Evolutionary conservation across 2,329 filamentous ascomycete species (phyloP), one percentile per base, ranked within the genome.

Genomic region (Colletotrichum musicola): DNA sequence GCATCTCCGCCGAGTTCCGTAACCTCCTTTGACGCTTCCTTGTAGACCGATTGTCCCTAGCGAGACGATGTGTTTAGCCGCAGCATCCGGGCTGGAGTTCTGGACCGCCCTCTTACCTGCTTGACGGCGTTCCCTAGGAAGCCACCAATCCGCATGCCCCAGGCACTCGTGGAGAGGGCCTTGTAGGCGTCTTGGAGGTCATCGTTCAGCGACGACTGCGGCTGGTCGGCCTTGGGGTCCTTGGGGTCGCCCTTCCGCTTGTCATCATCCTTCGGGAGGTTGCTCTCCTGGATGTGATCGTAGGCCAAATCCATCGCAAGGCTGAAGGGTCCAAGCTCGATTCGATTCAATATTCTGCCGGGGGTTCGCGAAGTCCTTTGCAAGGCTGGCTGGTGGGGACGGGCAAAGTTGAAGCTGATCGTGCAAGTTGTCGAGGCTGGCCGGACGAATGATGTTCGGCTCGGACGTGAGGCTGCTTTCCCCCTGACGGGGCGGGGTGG

Each of bases 101-200:
- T 7, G 30, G 30, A 14, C 50, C 18, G 51, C 20, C 35, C 44
- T 38, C 84, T 71, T 81, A 93, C 92, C 89, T 97, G 95, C 82
- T 97, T 97, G 77, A 94, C 93, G n/a, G 97, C 95, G 75, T 88
- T 95, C 54, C 93, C 93, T 77, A 97, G 91, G 78, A 97, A 93
- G 6, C 94, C 95, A 42, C 96, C 95, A 38, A 99, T 89, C 74
- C 88, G 90, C 22, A 92, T 90, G 51, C 95, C 96, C 96, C 96
- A 99, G 12, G 94, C 93, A 75, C 94, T 97, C 72, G 90, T 89
- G 4, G 94, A 95, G 77, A 99, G 93, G 25, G 95, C 95, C 77
- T 94, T 94, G 85, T 98, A 98, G 6, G 95, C 96, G 81, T 98
- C 94, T 81, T 97, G 94, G 71, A 99, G 87, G 76, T 99, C 96